Conservation (phyloP, 495 filamentous ascomycete genomes). For the Penicillium angulare region DNA sequence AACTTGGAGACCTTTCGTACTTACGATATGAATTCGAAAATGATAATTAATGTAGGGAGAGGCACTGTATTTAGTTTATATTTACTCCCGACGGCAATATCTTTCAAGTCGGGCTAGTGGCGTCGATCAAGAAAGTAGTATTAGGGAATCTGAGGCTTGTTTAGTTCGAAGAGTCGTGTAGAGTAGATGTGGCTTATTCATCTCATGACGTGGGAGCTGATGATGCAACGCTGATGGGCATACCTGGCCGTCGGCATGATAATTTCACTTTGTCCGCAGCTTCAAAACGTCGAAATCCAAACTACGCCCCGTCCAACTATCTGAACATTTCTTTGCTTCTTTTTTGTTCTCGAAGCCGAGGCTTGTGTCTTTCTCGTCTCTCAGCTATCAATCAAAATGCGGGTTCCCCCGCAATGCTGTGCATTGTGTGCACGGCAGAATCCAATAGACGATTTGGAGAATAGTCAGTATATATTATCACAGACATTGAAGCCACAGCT, state of each 20-base stretch:
- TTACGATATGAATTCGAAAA: too few species aligned
- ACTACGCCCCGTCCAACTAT: neutral
- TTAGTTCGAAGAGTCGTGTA: neutral
- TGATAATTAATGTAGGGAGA: too few species aligned
- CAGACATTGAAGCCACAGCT: neutral
- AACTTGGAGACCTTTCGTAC: too few species aligned
- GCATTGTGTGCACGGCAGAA: neutral
- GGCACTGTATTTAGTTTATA: too few species aligned
- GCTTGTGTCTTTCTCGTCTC: neutral
- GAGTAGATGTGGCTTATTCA: neutral
- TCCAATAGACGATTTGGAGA: neutral
- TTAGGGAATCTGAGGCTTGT: neutral
- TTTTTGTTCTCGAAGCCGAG: neutral
- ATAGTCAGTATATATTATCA: neutral
- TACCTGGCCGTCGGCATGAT: neutral
- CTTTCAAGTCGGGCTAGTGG: too few species aligned
- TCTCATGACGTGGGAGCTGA: neutral
- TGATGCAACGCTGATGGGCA: conserved; percentile 3
- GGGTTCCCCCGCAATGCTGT: neutral
- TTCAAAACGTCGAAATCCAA: neutral
- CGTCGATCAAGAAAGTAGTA: too few species aligned
- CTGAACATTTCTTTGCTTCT: neutral
- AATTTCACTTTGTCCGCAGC: neutral
- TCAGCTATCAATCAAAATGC: neutral
- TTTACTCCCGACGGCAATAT: too few species aligned